A percentile compares a stretch with the other conserved stretches of the same genome.
Evolutionary conservation across 2,329 filamentous ascomycete genomes (phyloP).

Genomic region (Zasmidium cellare): DNA sequence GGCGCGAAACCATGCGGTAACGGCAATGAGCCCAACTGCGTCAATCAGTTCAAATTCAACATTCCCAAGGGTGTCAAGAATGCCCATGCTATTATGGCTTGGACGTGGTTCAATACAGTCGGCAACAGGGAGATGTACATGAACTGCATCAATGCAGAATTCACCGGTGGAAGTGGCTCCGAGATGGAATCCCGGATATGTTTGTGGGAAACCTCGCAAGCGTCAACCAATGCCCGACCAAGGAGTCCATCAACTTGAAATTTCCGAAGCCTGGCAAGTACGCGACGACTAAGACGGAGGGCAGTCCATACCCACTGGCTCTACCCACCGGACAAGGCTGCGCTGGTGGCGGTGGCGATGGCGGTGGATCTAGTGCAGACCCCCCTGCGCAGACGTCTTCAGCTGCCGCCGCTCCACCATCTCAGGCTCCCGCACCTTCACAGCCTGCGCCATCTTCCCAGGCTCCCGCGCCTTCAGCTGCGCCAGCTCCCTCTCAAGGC

Average conservation of each 20-base stretch:
- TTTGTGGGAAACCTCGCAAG: conserved; percentile 70
- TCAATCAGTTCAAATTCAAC: conserved; percentile 65
- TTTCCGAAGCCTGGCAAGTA: conserved; percentile 68
- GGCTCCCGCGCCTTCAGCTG: conserved; percentile 1
- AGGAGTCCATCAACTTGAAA: conserved; percentile 56
- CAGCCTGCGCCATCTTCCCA: not conserved
- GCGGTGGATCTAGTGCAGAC: conserved; percentile 4
- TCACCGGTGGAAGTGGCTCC: conserved; percentile 58
- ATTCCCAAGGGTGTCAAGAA: conserved; percentile 71
- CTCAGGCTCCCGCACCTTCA: conserved; percentile 1
- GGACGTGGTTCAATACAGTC: conserved; percentile 92
- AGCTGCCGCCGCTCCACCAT: conserved; percentile 5
- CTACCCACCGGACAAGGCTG: conserved; percentile 25
- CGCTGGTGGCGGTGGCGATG: conserved; percentile 6
- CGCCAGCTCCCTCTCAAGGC: conserved; percentile 1
- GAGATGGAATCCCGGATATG: conserved; percentile 72
- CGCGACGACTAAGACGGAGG: conserved; percentile 45
- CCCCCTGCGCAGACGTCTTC: conserved; percentile 6
- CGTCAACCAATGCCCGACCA: conserved; percentile 52
- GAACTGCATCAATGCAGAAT: conserved; percentile 80
- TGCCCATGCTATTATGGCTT: conserved; percentile 79
- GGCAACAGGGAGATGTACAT: conserved; percentile 98
- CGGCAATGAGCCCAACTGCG: conserved; percentile 8
- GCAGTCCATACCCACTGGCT: conserved; percentile 23
- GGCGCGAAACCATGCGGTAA: conserved; percentile 30